Base-by-base conservation (phyloP, 192 early-diverging fungal species). In the Chytriomyces sp. region DNA sequence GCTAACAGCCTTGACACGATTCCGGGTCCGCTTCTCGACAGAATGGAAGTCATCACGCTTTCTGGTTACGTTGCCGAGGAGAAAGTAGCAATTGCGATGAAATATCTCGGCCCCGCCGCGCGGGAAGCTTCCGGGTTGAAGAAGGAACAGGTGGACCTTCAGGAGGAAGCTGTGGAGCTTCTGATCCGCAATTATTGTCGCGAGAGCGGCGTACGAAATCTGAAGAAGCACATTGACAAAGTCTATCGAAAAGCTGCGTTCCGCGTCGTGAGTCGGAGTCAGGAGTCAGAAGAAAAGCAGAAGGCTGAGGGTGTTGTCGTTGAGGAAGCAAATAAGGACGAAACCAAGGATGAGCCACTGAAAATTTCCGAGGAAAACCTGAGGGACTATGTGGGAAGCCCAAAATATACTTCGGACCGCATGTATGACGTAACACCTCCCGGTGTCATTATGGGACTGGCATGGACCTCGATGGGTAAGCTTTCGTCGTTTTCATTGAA, bases 161-260 rank as follows among this genome's bases (percentile, higher is more conserved):
- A 83, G 41, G 77, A 89, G 36, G 89, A 86, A 19, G 95, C 96
- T 0, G 88, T 99, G 37, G 91, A 94, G 39, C 74, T 78, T 3
- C 81, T 99, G 61, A 96, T 99, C 70, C 86, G 90, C 71, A 88
- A 82, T 71, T 99, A 98, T 77, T 98, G 96, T 64, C 89, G 98
- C 57, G 98, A 99, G 81, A 94, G 92, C 74, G 98, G 98, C 34
- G 98, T 99, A 38, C 88, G 98, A 59, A 97, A 96, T 74, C 80
- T 99, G 58, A 99, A 99, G 82, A 98, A 99, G 81, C 96, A 98
- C 49, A 93, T 99, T 37, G 98, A 99, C 60, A 99, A 99, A 83
- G 89, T 99, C 30, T 99, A 90, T 86, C 89, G 98, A 52, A 99
- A 99, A 81, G 94, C 95, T 3, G 98, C 97, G 26, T 86, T 92